Evolutionary conservation across 495 filamentous ascomycete genomes (phyloP).

Genomic region (Usnea hakonensis): DNA sequence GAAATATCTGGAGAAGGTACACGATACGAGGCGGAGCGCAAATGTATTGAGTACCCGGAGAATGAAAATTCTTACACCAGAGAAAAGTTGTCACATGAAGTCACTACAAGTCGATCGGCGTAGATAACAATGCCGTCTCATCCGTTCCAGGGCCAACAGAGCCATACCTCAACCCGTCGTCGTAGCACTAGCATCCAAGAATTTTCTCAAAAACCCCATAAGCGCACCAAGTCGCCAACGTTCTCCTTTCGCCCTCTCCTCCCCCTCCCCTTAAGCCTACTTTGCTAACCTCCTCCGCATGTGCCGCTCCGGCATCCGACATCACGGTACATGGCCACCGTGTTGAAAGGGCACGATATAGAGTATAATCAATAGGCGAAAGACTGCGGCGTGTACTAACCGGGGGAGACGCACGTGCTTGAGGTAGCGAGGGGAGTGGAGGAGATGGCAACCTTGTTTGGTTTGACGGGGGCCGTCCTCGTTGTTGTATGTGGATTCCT

Average conservation of each 20-base stretch:
- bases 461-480: slow-evolving; percentile 2
- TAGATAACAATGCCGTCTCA: too few relatives aligned
- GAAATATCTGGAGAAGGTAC: too few relatives aligned
- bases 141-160: too few relatives aligned
- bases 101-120: too few relatives aligned
- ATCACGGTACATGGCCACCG: neutral
- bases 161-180: neutral
- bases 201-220: neutral
- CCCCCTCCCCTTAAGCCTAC: slow-evolving; percentile 1
- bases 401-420: neutral
- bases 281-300: slow-evolving; percentile 4
- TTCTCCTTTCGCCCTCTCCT: slow-evolving; percentile 1
- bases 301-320: neutral
- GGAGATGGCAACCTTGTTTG: slow-evolving; percentile 6
- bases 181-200: neutral
- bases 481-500: slow-evolving; percentile 4
- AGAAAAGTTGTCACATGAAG: too few relatives aligned
- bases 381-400: neutral
- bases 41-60: too few relatives aligned
- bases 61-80: too few relatives aligned
- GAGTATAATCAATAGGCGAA: slow-evolving; percentile 2
- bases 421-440: neutral
- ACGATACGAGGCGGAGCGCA: too few relatives aligned
- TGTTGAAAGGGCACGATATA: neutral
- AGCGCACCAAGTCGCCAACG: neutral